Evolutionary conservation across 2,329 filamentous ascomycete species (phyloP).

Genomic region (Myriosclerotinia scirpicola): DNA sequence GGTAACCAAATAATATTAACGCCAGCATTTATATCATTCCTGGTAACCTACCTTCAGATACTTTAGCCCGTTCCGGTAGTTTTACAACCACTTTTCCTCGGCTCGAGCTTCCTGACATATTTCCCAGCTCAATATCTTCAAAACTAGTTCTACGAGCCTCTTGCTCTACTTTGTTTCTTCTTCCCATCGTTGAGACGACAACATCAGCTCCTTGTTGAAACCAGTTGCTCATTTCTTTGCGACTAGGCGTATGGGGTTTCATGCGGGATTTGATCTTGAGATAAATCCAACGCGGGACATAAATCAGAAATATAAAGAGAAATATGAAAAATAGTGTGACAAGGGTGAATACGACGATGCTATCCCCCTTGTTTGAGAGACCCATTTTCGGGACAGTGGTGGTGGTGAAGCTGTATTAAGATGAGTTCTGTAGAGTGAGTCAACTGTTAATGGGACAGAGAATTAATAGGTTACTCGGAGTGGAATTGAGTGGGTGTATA

Average conservation of each 20-base stretch:
- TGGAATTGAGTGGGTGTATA: neutral
- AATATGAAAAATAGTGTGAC: neutral
- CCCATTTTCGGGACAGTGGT: neutral
- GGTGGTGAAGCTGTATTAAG: neutral
- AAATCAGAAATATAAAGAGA: conserved; percentile 2
- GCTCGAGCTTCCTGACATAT: neutral
- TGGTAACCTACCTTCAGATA: neutral
- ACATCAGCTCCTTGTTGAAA: neutral
- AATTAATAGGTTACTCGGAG: neutral
- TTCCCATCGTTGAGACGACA: neutral
- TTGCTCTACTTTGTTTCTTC: neutral
- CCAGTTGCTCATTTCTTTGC: neutral
- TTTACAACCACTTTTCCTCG: neutral
- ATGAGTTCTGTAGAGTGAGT: neutral
- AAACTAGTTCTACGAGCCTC: neutral
- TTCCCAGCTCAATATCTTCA: conserved; percentile 6
- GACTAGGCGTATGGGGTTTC: neutral
- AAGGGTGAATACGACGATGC: neutral
- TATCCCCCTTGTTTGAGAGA: conserved; percentile 12
- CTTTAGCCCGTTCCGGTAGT: neutral
- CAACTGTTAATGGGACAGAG: neutral
- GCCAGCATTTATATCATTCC: neutral
- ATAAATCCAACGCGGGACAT: neutral
- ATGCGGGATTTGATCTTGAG: neutral
- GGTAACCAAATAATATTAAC: neutral